Percentiles rank a stretch among this genome's conserved stretches.
phyloP scores from a whole-genome alignment of 352 stramenopile genomes.

The Phytopythium ostracodes region DNA sequence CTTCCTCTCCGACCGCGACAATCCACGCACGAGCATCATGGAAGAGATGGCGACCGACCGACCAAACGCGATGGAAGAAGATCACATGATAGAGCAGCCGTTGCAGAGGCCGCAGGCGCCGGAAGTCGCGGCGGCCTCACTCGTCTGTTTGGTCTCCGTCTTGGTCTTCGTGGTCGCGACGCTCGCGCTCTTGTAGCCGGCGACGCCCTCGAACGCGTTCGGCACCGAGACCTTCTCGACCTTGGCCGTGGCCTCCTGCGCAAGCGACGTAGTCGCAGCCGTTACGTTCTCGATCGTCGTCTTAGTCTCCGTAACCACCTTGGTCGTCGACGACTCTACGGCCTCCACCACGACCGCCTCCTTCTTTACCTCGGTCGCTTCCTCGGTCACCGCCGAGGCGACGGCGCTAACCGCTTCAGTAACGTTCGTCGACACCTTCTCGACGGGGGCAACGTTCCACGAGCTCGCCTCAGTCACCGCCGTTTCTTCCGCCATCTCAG shows the following conservation, averaged over 20 bases:
- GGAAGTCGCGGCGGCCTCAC: conserved; percentile 12
- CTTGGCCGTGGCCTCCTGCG: not conserved
- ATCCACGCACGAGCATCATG: not conserved
- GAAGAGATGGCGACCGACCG: not conserved
- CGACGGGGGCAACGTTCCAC: not conserved
- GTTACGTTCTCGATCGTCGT: conserved; percentile 1
- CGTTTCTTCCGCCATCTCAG: conserved; percentile 17
- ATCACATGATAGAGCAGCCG: conserved; percentile 19
- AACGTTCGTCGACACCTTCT: not conserved
- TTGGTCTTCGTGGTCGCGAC: conserved; percentile 22
- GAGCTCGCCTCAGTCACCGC: conserved; percentile 12
- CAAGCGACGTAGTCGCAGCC: conserved; percentile 1
- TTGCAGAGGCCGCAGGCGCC: conserved; percentile 23
- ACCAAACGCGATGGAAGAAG: not conserved
- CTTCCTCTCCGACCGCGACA: not conserved
- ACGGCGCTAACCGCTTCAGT: not conserved
- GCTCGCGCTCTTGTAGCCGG: conserved; percentile 35
- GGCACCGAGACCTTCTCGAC: not conserved
- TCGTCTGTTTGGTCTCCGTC: conserved; percentile 15
- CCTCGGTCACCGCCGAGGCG: not conserved
- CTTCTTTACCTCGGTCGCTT: not conserved
- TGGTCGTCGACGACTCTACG: not conserved
- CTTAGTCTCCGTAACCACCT: conserved; percentile 4
- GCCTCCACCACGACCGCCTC: not conserved
- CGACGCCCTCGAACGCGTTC: conserved; percentile 14